Percentiles rank a stretch among this genome's conserved stretches.
Evolutionary conservation across 139 green algal genomes (phyloP).

Genomic region (Chlamydomonas sphaeroides): DNA sequence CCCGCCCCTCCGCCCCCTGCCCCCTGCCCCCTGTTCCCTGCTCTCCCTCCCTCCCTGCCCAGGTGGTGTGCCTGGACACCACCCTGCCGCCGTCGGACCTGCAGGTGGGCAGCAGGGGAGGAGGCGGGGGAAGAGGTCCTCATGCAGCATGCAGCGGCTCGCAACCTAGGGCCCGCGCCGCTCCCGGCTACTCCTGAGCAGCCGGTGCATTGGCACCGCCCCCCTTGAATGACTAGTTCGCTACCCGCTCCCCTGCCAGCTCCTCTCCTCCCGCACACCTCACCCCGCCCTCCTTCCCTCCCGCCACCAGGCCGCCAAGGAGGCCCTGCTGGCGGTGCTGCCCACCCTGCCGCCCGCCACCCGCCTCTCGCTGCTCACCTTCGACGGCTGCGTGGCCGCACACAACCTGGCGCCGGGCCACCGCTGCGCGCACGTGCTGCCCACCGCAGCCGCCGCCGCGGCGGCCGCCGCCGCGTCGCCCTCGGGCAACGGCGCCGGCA

Average conservation of each 20-base stretch:
- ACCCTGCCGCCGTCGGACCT: constrained; percentile 9
- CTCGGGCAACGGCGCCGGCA: neutral
- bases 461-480: neutral
- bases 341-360: constrained; percentile 14
- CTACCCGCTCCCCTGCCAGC: too few species aligned
- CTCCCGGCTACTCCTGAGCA: too few species aligned
- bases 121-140: neutral
- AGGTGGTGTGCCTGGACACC: constrained; percentile 28
- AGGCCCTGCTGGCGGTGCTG: neutral
- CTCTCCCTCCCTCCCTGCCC: neutral
- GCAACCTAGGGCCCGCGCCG: too few species aligned
- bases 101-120: neutral
- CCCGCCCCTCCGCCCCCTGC: too few species aligned
- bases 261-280: too few species aligned
- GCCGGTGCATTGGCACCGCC: too few species aligned
- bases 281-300: neutral
- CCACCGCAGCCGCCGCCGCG: neutral
- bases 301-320: neutral
- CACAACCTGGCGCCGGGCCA: constrained; percentile 19
- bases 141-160: too few species aligned
- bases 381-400: constrained; percentile 23
- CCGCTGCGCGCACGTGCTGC: constrained; percentile 18
- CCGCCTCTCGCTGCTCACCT: constrained; percentile 25
- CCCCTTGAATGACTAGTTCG: too few species aligned
- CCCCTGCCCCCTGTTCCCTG: too few species aligned